phyloP scores from a whole-genome alignment of 192 early-diverging fungal species.

The Mortierella claussenii region DNA sequence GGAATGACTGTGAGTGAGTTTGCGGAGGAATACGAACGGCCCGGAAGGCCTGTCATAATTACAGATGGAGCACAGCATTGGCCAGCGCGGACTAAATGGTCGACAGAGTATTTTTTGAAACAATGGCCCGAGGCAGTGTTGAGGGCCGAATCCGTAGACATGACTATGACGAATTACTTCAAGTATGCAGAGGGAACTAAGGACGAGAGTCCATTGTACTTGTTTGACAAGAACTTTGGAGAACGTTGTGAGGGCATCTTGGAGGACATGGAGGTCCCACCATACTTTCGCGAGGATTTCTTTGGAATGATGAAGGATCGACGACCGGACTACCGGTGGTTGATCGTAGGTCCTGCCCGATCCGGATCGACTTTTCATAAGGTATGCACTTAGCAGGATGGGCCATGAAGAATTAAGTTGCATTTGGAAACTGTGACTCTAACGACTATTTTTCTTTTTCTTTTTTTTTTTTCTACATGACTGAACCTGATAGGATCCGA shows the following conservation, averaged over 20 bases:
- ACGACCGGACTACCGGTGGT: slow-evolving; percentile 76
- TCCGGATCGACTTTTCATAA: slow-evolving; percentile 77
- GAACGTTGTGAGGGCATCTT: slow-evolving; percentile 56
- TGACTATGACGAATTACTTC: slow-evolving; percentile 66
- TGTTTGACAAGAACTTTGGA: slow-evolving; percentile 76
- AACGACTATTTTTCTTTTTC: background rate
- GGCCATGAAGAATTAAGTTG: no score
- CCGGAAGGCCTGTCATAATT: slow-evolving; percentile 70
- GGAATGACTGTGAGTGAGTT: slow-evolving; percentile 57
- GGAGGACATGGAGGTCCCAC: slow-evolving; percentile 67
- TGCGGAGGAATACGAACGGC: slow-evolving; percentile 59
- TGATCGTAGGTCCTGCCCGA: slow-evolving; percentile 74
- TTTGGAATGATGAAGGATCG: slow-evolving; percentile 65
- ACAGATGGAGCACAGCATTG: slow-evolving; percentile 70
- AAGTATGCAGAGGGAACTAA: slow-evolving; percentile 56
- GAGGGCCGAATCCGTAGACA: slow-evolving; percentile 72
- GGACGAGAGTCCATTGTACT: slow-evolving; percentile 73
- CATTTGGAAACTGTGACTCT: no score
- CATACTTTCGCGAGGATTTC: slow-evolving; percentile 72
- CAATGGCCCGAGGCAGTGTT: slow-evolving; percentile 58
- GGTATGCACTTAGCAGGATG: no score
- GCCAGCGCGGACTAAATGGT: slow-evolving; percentile 70
- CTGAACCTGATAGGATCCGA: slow-evolving; percentile 62
- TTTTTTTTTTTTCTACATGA: background rate
- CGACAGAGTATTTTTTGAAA: slow-evolving; percentile 57